phyloP scores from a whole-genome alignment of 2,329 filamentous ascomycete genomes.

The Colletotrichum scovillei region DNA sequence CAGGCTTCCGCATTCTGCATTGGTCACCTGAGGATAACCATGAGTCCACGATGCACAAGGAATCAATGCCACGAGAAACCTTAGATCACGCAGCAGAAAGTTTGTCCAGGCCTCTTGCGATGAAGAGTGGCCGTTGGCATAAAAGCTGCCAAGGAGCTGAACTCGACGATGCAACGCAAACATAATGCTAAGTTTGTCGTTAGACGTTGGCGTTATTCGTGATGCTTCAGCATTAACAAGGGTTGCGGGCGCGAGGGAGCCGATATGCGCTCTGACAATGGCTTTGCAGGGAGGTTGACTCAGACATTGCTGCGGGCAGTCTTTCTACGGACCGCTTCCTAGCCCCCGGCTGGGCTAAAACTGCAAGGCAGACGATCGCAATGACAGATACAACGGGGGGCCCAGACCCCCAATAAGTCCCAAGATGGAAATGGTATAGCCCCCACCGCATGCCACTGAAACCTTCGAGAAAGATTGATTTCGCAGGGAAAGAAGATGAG shows the following conservation, averaged over 20 bases:
- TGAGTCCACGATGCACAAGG: too few relatives aligned
- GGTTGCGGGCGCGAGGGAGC: too few relatives aligned
- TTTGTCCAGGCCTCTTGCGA: background rate
- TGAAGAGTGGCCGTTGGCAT: background rate
- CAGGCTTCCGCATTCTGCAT: too few relatives aligned
- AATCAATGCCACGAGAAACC: background rate
- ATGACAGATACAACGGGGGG: conserved; percentile 13
- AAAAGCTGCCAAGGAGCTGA: background rate
- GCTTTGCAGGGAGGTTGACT: conserved; percentile 15
- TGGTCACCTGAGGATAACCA: too few relatives aligned
- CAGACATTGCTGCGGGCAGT: background rate
- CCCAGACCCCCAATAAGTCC: background rate
- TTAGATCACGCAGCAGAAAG: background rate
- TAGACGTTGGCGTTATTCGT: background rate
- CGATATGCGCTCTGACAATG: background rate
- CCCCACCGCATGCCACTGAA: conserved; percentile 12
- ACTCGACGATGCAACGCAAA: background rate
- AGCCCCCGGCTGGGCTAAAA: background rate
- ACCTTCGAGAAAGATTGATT: conserved; percentile 6
- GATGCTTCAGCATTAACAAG: background rate
- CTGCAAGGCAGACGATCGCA: conserved; percentile 14
- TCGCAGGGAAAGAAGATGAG: background rate
- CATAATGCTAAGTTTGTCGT: background rate
- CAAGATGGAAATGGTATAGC: background rate
- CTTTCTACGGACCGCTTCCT: background rate